Evolutionary conservation across 148 eudicot species (phyloP).

Genomic region (Heliosperma pusillum): DNA sequence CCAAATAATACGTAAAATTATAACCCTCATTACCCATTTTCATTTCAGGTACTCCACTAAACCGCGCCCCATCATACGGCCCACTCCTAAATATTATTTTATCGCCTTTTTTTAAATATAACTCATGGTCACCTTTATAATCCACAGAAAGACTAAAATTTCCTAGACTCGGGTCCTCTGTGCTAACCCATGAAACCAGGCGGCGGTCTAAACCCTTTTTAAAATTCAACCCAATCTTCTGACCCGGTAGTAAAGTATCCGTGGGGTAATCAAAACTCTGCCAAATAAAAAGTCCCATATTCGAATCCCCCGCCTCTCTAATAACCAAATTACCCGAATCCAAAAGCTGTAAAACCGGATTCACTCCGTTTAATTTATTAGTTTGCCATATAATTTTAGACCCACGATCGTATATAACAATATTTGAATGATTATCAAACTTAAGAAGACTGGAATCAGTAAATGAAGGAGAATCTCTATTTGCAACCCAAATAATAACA

Average conservation of each 20-base stretch:
- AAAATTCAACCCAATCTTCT: conserved; percentile 37
- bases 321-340: conserved; percentile 46
- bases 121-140: conserved; percentile 34
- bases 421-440: conserved; percentile 17
- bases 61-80: conserved; percentile 79
- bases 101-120: conserved; percentile 20
- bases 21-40: conserved; percentile 17
- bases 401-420: conserved; percentile 17
- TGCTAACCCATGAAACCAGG: conserved; percentile 30
- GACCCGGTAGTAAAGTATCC: conserved; percentile 33
- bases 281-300: conserved; percentile 27
- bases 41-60: conserved; percentile 81
- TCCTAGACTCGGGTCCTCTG: conserved; percentile 34
- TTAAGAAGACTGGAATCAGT: conserved; percentile 20
- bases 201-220: conserved; percentile 30
- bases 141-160: conserved; percentile 27
- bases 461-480: conserved; percentile 33
- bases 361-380: neutral
- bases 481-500: conserved; percentile 40
- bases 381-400: conserved; percentile 9
- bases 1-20: conserved; percentile 26
- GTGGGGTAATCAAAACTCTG: conserved; percentile 45
- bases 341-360: conserved; percentile 30
- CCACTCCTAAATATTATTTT: conserved; percentile 46
- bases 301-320: conserved; percentile 21